Percentiles rank a stretch among this genome's conserved stretches.
phyloP scores from a whole-genome alignment of 1,284 basidiomycete species.

The Apiotrichum mycotoxinovorans region DNA sequence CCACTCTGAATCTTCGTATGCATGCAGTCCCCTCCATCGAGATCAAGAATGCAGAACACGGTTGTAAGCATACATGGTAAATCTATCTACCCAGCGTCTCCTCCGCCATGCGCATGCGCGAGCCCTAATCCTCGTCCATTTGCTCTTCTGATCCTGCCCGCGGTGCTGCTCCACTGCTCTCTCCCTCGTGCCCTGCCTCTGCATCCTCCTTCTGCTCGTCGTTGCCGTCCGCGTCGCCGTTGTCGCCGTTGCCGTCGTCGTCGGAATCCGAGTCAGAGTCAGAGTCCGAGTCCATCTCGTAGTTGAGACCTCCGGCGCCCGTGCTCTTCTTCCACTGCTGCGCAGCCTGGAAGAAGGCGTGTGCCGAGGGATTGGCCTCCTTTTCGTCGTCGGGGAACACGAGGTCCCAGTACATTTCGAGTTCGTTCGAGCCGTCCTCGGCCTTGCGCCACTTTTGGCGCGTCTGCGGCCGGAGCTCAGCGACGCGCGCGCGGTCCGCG shows the following conservation, averaged over 20 bases:
- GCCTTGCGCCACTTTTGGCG: constrained; percentile 78
- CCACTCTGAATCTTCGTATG: too few relatives aligned
- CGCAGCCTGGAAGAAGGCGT: constrained; percentile 90
- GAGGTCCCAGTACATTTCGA: constrained; percentile 89
- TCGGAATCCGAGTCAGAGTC: constrained; percentile 34
- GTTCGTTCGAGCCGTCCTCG: constrained; percentile 73
- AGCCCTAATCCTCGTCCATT: constrained; percentile 21
- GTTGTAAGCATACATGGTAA: background rate
- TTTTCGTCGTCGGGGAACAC: constrained; percentile 92
- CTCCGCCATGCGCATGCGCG: background rate
- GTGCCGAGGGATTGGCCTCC: constrained; percentile 82
- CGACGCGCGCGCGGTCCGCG: constrained; percentile 69
- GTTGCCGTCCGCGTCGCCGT: constrained; percentile 2
- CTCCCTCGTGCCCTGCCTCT: background rate
- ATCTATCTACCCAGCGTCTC: background rate
- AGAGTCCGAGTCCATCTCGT: constrained; percentile 41
- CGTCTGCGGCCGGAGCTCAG: constrained; percentile 85
- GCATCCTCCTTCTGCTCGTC: constrained; percentile 18
- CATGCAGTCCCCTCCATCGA: too few relatives aligned
- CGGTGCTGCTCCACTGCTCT: too few relatives aligned
- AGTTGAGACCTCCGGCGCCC: constrained; percentile 29
- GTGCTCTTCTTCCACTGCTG: constrained; percentile 65
- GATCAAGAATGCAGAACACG: too few relatives aligned
- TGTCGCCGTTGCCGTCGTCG: constrained; percentile 24
- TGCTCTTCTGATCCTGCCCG: background rate